Evolutionary conservation across 352 stramenopile genomes (phyloP), one percentile per base, ranked within the genome.

Genomic region (Phytopythium litorale): DNA sequence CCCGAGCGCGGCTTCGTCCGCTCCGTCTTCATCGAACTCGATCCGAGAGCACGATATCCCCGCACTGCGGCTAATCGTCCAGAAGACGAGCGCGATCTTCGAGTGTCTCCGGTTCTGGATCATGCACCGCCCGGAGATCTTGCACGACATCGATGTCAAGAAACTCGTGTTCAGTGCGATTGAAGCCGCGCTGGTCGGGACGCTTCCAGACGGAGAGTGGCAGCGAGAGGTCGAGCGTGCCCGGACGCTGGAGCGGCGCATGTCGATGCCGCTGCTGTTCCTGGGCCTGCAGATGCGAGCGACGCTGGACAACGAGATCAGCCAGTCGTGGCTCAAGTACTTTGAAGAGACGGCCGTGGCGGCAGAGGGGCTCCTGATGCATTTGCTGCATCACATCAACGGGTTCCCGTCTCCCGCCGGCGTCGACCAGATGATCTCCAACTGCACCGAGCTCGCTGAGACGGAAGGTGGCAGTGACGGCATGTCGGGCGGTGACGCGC

Each of bases 101-200:
- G 87, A 96, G 59, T 91, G 84, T 49, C 62, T 96, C 33, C 84
- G 84, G 3, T 90, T 93, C 54, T 96, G 87, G 87, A 71, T 96
- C 25, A 94, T 96, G 80, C 66, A 88, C 60, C 78, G 83, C 19
- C 75, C 80, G 0, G 77, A 91, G 33, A 77, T 92, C 0, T 61
- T 96, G 35, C 75, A 94, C 63, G 87, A 96, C 59, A 59, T 59
- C 13, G 84, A 93, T 35, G 87, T 94, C 18, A 90, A 91, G 54
- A 94, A 91, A 59, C 67, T 96, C 15, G 68, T 96, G 45, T 96
- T 96, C 40, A 88, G 84, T 46, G 84, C 84, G 7, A 91, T 96
- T 37, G 87, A 96, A 68, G 87, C 87, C 1, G 87, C 87, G 5
- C 67, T 96, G n/a, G 81, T 96, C 7, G 87, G 87, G 0, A 91